Evolutionary conservation across 1,139 yeast genomes (phyloP), one percentile per base, ranked within the genome.

Genomic region (Magnusiomyces magnusii): DNA sequence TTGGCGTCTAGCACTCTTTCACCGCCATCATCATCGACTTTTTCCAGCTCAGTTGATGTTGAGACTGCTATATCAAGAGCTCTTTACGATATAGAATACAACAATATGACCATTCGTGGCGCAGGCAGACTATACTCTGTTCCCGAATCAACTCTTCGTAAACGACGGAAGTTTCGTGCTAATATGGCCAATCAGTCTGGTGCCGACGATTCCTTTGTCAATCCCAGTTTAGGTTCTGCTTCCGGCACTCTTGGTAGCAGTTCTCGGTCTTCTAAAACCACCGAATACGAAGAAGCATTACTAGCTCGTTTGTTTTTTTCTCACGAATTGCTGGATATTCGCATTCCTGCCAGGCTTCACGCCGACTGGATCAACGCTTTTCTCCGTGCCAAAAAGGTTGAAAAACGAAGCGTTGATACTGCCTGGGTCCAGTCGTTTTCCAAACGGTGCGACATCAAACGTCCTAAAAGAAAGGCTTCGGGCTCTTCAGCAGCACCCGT

Each of bases 131-230:
- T 24, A 15, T 53, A 41, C 47, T 23, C 28, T 15, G 34, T 53
- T 42, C 55, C 55, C 25, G 55, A 53, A 25, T 41, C 55, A 21
- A 53, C 55, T 23, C 50, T 53, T 25, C 55, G 55, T 3, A 53
- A 53, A 39, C 36, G 55, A 15, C 36, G 50, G 17, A 53, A 53
- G 23, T 19, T 19, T 53, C 39, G 55, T 17, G 55, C 36, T 15
- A 19, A 41, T 19, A n/a, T 27, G 28, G 17, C 49, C 10, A 39
- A 31, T 2, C 28, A 49, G 51, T 9, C 51, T 49, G 51, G 36
- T n/a, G 51, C 31, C 15, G 49, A 44, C 17, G 27, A 44, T 23
- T 21, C 25, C 15, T 21, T 21, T 5, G 5, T 27, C n/a, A 21
- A 3, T 21, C 49, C 27, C 7, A 44, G 7, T 21, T 9, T 27